Evolutionary conservation across 306 rosid genomes (phyloP).

Genomic region (Medicago arabica): DNA sequence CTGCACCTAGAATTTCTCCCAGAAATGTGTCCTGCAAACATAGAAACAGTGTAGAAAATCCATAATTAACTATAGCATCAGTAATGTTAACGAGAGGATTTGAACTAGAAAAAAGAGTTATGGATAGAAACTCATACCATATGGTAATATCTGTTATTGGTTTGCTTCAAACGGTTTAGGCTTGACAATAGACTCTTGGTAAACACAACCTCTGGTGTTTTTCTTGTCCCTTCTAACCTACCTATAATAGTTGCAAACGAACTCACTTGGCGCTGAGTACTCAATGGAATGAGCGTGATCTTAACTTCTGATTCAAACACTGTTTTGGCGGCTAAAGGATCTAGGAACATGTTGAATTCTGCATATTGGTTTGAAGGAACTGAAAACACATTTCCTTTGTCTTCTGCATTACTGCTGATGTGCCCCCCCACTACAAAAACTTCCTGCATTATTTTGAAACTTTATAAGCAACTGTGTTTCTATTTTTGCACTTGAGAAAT

Average conservation of each 20-base stretch:
- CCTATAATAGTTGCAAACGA: constrained; percentile 55
- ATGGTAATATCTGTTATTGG: constrained; percentile 60
- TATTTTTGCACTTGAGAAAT: neutral
- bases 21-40: constrained; percentile 68
- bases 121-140: constrained; percentile 60
- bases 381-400: constrained; percentile 76
- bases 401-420: constrained; percentile 49
- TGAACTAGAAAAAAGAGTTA: constrained; percentile 16
- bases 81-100: too few species aligned
- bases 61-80: neutral
- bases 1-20: constrained; percentile 83
- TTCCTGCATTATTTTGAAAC: constrained; percentile 56
- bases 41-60: constrained; percentile 13
- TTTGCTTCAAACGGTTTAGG: constrained; percentile 58
- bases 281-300: constrained; percentile 78
- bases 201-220: constrained; percentile 72
- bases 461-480: neutral
- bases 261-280: constrained; percentile 56
- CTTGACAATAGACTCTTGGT: constrained; percentile 54
- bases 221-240: constrained; percentile 35
- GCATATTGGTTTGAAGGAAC: constrained; percentile 72
- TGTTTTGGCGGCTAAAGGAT: constrained; percentile 82
- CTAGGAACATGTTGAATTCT: constrained; percentile 87
- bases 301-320: constrained; percentile 66
- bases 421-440: constrained; percentile 91